These are phyloP conservation scores for Infundibulicybe gibba DNA, from an alignment of 768 basidiomycete species.

Conservation along the genomic window DNA sequence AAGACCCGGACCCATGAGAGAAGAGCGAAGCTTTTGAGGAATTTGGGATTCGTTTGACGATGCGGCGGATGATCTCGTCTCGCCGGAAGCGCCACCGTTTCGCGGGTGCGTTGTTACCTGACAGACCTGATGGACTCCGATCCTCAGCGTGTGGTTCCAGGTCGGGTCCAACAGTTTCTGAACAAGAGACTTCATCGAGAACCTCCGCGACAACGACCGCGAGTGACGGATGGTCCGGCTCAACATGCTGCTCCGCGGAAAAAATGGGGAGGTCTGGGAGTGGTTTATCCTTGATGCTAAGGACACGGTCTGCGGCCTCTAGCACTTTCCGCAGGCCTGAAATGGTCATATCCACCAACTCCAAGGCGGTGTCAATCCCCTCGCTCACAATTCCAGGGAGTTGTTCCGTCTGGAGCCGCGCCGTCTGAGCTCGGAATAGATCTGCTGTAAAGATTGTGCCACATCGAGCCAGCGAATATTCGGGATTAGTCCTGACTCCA, in stretches of 20 bases:
- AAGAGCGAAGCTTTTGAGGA: constrained; percentile 6
- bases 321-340: constrained; percentile 26
- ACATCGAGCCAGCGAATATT: constrained; percentile 11
- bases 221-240: constrained; percentile 2
- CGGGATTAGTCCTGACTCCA: constrained; percentile 6
- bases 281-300: constrained; percentile 13
- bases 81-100: constrained; percentile 6
- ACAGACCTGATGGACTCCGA: neutral
- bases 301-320: constrained; percentile 20
- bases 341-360: constrained; percentile 25
- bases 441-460: constrained; percentile 8
- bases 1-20: constrained; percentile 5
- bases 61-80: constrained; percentile 10
- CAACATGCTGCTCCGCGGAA: neutral
- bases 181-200: constrained; percentile 2
- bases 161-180: neutral
- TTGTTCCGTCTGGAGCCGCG: neutral
- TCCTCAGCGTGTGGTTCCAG: neutral
- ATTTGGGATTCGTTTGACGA: constrained; percentile 11
- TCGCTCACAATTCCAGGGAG: neutral
- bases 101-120: neutral
- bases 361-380: constrained; percentile 4
- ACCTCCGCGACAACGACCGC: constrained; percentile 10
- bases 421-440: constrained; percentile 8
- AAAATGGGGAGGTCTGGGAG: constrained; percentile 16